Evolutionary conservation across 352 stramenopile species (phyloP), one percentile per base, ranked within the genome.

Genomic region (Pythium brachiatum): DNA sequence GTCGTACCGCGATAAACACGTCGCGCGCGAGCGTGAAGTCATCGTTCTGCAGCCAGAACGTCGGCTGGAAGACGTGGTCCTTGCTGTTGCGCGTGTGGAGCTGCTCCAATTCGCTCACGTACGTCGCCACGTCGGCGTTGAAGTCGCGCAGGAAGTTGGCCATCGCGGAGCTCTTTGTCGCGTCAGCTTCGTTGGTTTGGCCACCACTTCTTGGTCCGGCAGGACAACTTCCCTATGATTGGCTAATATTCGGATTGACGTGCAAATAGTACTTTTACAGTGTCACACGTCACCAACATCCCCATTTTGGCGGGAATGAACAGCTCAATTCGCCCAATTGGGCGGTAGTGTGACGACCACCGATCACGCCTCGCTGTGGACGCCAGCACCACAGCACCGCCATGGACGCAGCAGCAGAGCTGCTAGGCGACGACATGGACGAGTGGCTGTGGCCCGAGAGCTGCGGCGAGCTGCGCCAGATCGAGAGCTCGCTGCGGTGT

Each of bases 11-110:
- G 6, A 92, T 62, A 44, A 93, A 89, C 43, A 95, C 86, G 57
- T 93, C 84, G 38, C 83, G 74, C 39, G 83, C 86, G 53, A 93
- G 74, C 66, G 76, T 78, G 60, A 93, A 95, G 31, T 95, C 86
- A 18, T 72, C 63, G 41, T 91, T 72, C 57, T 89, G 72, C 59
- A 90, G 66, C 86, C 86, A 95, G 66, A 95, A 95, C 3, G 73
- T 78, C 20, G 86, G 78, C 63, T 83, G 75, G 64, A 94, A 94
- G 32, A 63, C 61, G 34, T 75, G 72, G 51, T 88, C 69, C 51
- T 74, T 57, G 23, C 76, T 79, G 63, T 83, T 88, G 36, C 73
- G 72, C 26, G 66, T 47, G 64, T 90, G 79, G 32, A 93, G 69
- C 47, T 79, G 55, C 60, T 90, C 74, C 50, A 94, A 61, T 58